Percentiles rank a stretch among this genome's conserved stretches.
Conservation (phyloP, 2,329 filamentous ascomycete species). For the Colletotrichum sansevieriae region DNA sequence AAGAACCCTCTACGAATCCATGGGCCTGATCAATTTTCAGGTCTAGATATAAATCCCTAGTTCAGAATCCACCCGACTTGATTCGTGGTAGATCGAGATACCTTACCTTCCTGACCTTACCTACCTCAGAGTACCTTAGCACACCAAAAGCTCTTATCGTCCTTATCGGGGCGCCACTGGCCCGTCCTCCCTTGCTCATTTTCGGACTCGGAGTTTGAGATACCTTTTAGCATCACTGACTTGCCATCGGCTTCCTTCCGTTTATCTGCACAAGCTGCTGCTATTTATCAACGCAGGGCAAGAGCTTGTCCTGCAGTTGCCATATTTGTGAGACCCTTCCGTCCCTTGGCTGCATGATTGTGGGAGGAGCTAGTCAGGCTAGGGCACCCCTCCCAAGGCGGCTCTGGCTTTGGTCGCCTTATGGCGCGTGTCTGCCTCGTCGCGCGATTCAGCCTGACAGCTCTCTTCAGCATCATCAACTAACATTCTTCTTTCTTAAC, state of each 20-base stretch:
- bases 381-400: conserved; percentile 20
- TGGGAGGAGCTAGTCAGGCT: not conserved
- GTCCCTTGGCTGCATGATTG: not conserved
- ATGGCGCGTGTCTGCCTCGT: conserved; percentile 27
- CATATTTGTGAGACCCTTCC: conserved; percentile 10
- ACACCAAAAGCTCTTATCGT: conserved; percentile 35
- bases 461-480: conserved; percentile 2
- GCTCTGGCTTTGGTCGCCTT: conserved; percentile 3
- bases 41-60: too few relatives aligned
- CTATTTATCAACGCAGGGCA: conserved; percentile 21
- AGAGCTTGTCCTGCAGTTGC: conserved; percentile 13
- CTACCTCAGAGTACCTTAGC: too few relatives aligned
- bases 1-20: too few relatives aligned
- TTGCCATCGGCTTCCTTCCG: conserved; percentile 19
- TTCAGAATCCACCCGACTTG: too few relatives aligned
- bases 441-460: conserved; percentile 3
- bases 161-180: conserved; percentile 19
- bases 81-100: too few relatives aligned
- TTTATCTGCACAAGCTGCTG: conserved; percentile 24
- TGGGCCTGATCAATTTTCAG: too few relatives aligned
- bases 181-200: conserved; percentile 25
- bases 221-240: conserved; percentile 17
- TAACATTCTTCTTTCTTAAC: not conserved
- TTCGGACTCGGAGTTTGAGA: conserved; percentile 24
- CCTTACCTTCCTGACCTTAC: too few relatives aligned